These are phyloP conservation scores for Nidula microcarpa DNA, from an alignment of 768 basidiomycete species.

Conservation along the genomic window DNA sequence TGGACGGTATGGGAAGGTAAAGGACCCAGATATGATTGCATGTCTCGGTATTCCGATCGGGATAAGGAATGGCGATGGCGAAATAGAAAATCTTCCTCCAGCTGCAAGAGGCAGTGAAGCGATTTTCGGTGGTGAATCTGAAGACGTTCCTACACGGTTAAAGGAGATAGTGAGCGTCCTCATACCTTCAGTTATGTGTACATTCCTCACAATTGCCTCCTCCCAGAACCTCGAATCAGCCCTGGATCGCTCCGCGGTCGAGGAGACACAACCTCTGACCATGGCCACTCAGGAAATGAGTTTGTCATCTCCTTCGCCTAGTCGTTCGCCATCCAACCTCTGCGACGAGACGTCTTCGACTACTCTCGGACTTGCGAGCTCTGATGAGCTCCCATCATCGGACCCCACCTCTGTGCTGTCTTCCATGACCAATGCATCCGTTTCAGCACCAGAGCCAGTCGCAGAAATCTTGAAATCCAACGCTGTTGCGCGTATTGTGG, in stretches of 20 bases:
- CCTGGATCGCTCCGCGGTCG: conserved; percentile 23
- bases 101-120: conserved; percentile 32
- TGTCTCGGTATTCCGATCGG: conserved; percentile 47
- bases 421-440: too few species aligned
- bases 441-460: too few species aligned
- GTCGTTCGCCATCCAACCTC: not conserved
- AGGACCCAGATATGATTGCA: conserved; percentile 14
- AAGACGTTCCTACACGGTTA: conserved; percentile 49
- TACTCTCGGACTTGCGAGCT: too few species aligned
- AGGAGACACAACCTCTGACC: conserved; percentile 43
- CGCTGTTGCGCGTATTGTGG: conserved; percentile 2
- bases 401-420: too few species aligned
- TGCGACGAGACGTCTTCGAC: too few species aligned
- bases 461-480: too few species aligned
- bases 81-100: conserved; percentile 34
- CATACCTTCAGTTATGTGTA: not conserved
- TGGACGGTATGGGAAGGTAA: conserved; percentile 25
- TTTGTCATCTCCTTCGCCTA: not conserved
- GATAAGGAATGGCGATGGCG: conserved; percentile 51
- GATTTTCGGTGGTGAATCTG: conserved; percentile 48
- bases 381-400: too few species aligned
- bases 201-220: not conserved
- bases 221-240: not conserved
- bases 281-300: not conserved
- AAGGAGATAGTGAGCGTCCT: conserved; percentile 47